Base-by-base conservation (phyloP, 2,329 filamentous ascomycete genomes). In the Huntiella moniliformis region DNA sequence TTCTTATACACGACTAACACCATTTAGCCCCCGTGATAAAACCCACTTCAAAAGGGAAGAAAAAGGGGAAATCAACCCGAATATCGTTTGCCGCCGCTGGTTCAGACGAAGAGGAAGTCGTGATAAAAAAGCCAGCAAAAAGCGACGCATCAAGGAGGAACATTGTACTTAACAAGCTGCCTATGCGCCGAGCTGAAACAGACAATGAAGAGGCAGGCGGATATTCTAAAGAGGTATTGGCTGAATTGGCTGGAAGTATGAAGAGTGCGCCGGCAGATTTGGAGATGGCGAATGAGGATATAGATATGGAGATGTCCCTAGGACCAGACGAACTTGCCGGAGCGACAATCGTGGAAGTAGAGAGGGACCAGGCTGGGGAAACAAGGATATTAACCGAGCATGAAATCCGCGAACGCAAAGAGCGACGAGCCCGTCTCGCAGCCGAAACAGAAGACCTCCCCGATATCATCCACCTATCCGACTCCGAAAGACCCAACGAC, bases 341-440 rank as follows among this genome's bases (percentile, higher is more conserved):
- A 2, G 75, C 75, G 13, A 58, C 75, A 46, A 71, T 87, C 15
- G 79, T 85, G 18, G 66, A 77, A 8, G 70, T 46, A 52, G 59
- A 35, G 52, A 57, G 55, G 54, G 54, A 32, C 49, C 57, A 48
- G 54, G 42, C 52, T 38, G 13, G 10, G 4, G 54, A 51, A 16
- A 67, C 67, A 2, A 52, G 66, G 4, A 86, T 95, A 52, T 77
- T 88, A 3, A 86, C 80, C 2, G 81, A 87, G 51, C 74, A 81
- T 2, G 83, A 95, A 56, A 93, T 96, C 43, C 73, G 73, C 22
- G 87, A 93, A 61, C 92, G 87, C 65, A 96, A 95, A 61, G 82
- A 85, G 50, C 75, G 91, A 2, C 74, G 88, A 12, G 80, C 81
- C n/a, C 77, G 88, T 1, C 61, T 92, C 8, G 87, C 86, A 0